A percentile compares a stretch with the other conserved stretches of the same genome.
Evolutionary conservation across 495 filamentous ascomycete species (phyloP).

Genomic region (Usnea hakonensis): DNA sequence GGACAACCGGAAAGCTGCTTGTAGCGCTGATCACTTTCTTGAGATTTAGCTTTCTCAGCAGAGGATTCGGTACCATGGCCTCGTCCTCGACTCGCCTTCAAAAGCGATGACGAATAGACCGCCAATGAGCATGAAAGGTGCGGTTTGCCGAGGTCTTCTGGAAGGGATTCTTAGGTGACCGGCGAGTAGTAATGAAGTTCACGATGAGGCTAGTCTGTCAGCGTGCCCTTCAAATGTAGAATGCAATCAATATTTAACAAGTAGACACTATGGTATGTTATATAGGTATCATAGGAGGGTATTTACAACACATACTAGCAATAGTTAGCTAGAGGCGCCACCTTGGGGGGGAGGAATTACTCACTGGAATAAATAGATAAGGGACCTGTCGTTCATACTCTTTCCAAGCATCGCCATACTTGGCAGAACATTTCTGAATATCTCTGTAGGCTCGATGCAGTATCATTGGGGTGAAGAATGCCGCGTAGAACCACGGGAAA

Average conservation of each 20-base stretch:
- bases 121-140: background rate
- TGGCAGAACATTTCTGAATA: conserved; percentile 71
- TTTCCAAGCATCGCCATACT: conserved; percentile 87
- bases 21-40: background rate
- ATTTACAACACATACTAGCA: conserved; percentile 33
- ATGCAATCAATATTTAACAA: background rate
- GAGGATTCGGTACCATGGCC: background rate
- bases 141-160: background rate
- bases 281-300: conserved; percentile 1
- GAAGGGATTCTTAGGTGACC: background rate
- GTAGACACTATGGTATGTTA: background rate
- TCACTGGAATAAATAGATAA: conserved; percentile 92
- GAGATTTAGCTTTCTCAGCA: background rate
- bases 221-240: background rate
- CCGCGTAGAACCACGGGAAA: conserved; percentile 95
- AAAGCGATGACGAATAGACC: background rate
- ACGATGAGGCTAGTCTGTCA: background rate
- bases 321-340: conserved; percentile 13
- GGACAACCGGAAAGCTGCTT: background rate
- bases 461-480: conserved; percentile 91
- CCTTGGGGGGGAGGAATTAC: conserved; percentile 30
- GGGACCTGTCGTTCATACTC: conserved; percentile 86
- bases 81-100: background rate
- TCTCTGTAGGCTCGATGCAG: conserved; percentile 79
- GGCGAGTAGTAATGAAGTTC: background rate